Conservation (phyloP, 257 asterid species). For the Solanum paucissectum region DNA sequence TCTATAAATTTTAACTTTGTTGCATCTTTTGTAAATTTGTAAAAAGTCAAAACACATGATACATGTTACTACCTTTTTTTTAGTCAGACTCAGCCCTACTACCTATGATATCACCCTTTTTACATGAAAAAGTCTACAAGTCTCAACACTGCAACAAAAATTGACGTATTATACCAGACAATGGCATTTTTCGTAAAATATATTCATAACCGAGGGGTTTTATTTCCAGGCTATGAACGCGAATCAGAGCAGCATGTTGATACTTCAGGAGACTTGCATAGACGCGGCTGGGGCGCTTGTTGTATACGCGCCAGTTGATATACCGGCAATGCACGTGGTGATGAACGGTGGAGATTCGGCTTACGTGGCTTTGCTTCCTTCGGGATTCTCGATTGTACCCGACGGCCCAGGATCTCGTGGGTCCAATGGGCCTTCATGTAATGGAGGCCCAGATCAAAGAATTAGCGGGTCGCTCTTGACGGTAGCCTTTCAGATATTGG, state of each 20-base stretch:
- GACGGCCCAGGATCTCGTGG: conserved; percentile 62
- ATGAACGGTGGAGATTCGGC: conserved; percentile 98
- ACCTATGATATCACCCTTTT: conserved; percentile 5
- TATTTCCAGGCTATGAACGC: conserved; percentile 44
- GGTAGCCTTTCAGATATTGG: conserved; percentile 86
- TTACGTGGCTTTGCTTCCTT: conserved; percentile 79
- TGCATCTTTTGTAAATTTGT: conserved; percentile 10
- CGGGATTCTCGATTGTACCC: conserved; percentile 82
- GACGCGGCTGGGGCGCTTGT: conserved; percentile 83
- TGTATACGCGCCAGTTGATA: conserved; percentile 97
- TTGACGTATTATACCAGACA: conserved; percentile 10
- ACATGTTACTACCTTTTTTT: conserved; percentile 14
- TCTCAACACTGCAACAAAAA: conserved; percentile 1
- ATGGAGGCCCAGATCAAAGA: conserved; percentile 27
- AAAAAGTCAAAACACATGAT: conserved; percentile 40
- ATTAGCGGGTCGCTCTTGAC: conserved; percentile 71
- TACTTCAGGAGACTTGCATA: conserved; percentile 77
- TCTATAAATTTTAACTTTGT: neutral
- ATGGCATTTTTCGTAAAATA: neutral
- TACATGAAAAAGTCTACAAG: neutral
- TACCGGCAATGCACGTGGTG: conserved; percentile 85
- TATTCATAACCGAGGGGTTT: neutral
- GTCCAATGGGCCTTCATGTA: conserved; percentile 9
- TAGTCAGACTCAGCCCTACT: conserved; percentile 26
- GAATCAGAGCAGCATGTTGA: conserved; percentile 78